Evolutionary conservation across 2,329 filamentous ascomycete genomes (phyloP).

Genomic region (Venturia oleaginea): DNA sequence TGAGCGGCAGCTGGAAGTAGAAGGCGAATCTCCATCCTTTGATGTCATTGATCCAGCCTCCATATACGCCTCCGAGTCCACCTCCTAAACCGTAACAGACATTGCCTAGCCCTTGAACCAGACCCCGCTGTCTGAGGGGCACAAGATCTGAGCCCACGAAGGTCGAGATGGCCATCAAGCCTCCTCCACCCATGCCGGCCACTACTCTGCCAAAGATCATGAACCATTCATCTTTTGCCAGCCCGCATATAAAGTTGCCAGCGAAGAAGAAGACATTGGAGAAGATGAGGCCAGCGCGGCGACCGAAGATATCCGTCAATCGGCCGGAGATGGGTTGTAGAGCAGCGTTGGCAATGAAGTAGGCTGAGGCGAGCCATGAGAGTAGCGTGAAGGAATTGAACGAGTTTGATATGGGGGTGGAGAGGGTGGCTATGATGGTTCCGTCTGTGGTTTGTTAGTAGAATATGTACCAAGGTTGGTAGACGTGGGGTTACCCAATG

Average conservation of each 20-base stretch:
- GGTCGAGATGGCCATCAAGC: slow-evolving; percentile 60
- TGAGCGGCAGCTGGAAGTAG: slow-evolving; percentile 56
- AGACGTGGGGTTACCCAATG: slow-evolving; percentile 33
- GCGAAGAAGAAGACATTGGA: slow-evolving; percentile 55
- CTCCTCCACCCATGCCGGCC: slow-evolving; percentile 59
- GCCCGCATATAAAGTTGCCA: slow-evolving; percentile 54
- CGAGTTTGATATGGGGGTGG: slow-evolving; percentile 71
- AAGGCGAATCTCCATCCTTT: slow-evolving; percentile 75
- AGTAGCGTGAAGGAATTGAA: slow-evolving; percentile 74
- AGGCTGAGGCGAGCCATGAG: slow-evolving; percentile 64
- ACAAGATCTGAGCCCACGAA: slow-evolving; percentile 66
- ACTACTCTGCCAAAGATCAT: slow-evolving; percentile 57
- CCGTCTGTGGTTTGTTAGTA: slow-evolving; percentile 42
- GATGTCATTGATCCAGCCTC: slow-evolving; percentile 64
- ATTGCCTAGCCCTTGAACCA: slow-evolving; percentile 68
- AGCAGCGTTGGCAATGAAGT: slow-evolving; percentile 65
- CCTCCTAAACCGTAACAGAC: slow-evolving; percentile 62
- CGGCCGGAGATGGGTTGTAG: slow-evolving; percentile 69
- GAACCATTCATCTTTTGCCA: slow-evolving; percentile 55
- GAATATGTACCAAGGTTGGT: background rate
- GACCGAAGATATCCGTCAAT: slow-evolving; percentile 69
- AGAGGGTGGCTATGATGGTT: slow-evolving; percentile 78
- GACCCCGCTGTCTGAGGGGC: slow-evolving; percentile 57
- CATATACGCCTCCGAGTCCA: slow-evolving; percentile 59
- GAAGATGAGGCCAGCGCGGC: slow-evolving; percentile 56